These are phyloP conservation scores for Urostyla sp. DNA, from an alignment of 73 alveolate species.

Conservation along the genomic window DNA sequence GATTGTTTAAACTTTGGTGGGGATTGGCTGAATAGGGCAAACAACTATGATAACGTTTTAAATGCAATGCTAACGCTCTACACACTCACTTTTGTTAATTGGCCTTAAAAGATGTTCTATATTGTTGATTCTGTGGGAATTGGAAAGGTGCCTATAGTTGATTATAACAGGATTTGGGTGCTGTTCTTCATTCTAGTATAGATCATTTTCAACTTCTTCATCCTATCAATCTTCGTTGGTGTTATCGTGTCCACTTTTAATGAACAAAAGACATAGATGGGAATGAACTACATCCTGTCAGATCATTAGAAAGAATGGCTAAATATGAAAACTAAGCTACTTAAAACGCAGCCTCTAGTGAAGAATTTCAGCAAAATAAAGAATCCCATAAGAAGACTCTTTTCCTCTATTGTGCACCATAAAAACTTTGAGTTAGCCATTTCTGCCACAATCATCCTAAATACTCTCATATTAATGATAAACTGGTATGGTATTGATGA, in stretches of 20 bases:
- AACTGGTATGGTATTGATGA: slow-evolving; percentile 30
- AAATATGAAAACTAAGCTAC: background rate
- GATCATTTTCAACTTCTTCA: background rate
- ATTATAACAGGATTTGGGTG: background rate
- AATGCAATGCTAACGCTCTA: slow-evolving; percentile 82
- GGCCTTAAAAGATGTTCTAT: too few relatives aligned
- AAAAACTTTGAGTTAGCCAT: background rate
- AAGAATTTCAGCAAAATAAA: background rate
- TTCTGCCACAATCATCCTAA: background rate
- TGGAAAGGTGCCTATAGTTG: background rate
- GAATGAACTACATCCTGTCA: background rate
- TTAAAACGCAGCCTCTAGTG: background rate
- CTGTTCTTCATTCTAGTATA: background rate
- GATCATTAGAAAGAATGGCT: slow-evolving; percentile 1
- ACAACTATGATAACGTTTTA: slow-evolving; percentile 87
- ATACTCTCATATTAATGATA: slow-evolving; percentile 42
- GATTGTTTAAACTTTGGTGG: slow-evolving; percentile 58
- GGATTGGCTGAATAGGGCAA: slow-evolving; percentile 64
- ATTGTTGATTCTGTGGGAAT: slow-evolving; percentile 66
- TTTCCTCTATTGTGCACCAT: background rate
- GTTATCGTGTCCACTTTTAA: slow-evolving; percentile 13
- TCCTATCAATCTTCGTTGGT: background rate
- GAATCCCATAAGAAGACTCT: background rate
- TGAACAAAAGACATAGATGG: slow-evolving; percentile 19
- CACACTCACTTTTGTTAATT: slow-evolving; percentile 69